These are phyloP conservation scores for Aspergillus tubingensis DNA, from an alignment of 2,329 filamentous ascomycete genomes.

Conservation along the genomic window DNA sequence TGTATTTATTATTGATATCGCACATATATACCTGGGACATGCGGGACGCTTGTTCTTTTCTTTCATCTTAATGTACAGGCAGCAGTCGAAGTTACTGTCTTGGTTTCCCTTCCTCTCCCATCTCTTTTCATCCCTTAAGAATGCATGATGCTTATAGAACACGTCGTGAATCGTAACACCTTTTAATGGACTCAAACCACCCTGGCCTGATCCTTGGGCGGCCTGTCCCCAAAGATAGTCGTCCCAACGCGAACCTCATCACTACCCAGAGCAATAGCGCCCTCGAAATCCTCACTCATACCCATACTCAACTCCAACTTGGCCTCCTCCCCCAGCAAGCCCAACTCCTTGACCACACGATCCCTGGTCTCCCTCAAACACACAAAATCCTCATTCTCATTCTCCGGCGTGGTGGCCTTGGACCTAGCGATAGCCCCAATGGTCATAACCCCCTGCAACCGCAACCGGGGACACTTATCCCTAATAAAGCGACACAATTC, in stretches of 20 bases:
- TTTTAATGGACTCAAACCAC: slow-evolving; percentile 46
- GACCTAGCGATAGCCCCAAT: slow-evolving; percentile 92
- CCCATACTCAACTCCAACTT: slow-evolving; percentile 92
- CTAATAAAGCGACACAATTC: slow-evolving; percentile 70
- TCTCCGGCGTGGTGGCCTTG: slow-evolving; percentile 69
- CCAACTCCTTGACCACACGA: slow-evolving; percentile 65
- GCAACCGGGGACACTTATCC: slow-evolving; percentile 70
- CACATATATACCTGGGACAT: slow-evolving; percentile 2
- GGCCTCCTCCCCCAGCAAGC: slow-evolving; percentile 47
- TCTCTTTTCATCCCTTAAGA: background rate
- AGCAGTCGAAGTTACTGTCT: background rate
- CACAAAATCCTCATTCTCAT: slow-evolving; percentile 90
- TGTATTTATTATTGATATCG: slow-evolving; percentile 1
- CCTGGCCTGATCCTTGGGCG: slow-evolving; percentile 75
- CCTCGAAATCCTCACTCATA: slow-evolving; percentile 96
- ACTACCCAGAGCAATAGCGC: slow-evolving; percentile 79
- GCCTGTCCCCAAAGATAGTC: slow-evolving; percentile 86
- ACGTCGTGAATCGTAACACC: background rate
- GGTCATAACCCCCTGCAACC: slow-evolving; percentile 87
- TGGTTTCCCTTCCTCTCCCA: background rate
- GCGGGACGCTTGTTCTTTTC: background rate
- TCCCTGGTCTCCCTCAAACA: slow-evolving; percentile 69
- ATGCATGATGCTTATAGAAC: background rate
- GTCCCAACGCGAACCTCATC: slow-evolving; percentile 89
- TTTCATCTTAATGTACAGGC: background rate